These are phyloP conservation scores for Cenchrus fungigraminus DNA, from an alignment of 176 grass and related monocot genomes.

Conservation along the genomic window DNA sequence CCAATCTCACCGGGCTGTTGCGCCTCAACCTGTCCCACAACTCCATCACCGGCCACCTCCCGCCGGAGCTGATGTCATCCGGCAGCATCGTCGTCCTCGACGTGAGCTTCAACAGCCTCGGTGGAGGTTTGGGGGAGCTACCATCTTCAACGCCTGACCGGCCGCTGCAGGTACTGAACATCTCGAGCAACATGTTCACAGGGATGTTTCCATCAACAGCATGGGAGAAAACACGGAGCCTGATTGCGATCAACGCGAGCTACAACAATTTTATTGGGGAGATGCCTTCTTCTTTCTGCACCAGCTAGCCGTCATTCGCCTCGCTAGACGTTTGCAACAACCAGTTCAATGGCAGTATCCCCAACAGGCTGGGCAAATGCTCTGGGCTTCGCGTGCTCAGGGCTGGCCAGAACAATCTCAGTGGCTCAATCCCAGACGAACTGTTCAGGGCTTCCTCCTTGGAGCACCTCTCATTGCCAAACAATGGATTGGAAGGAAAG, in stretches of 20 bases:
- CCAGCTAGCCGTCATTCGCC: neutral
- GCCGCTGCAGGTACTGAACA: slow-evolving; percentile 56
- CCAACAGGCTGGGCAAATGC: slow-evolving; percentile 38
- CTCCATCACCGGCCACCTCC: slow-evolving; percentile 25
- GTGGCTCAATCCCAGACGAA: slow-evolving; percentile 28
- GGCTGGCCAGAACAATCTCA: slow-evolving; percentile 41
- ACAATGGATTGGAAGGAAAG: slow-evolving; percentile 27
- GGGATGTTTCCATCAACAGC: slow-evolving; percentile 29
- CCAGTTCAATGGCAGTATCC: slow-evolving; percentile 40
- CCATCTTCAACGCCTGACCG: neutral
- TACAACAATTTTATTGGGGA: slow-evolving; percentile 47
- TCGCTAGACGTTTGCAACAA: slow-evolving; percentile 56
- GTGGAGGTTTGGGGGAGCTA: neutral
- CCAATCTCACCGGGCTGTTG: slow-evolving; percentile 45
- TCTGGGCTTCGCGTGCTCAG: slow-evolving; percentile 17
- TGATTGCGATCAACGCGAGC: slow-evolving; percentile 43
- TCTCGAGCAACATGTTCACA: slow-evolving; percentile 50
- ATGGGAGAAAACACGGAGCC: slow-evolving; percentile 37
- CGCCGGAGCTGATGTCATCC: slow-evolving; percentile 23
- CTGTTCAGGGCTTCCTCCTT: slow-evolving; percentile 25
- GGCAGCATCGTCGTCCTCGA: slow-evolving; percentile 41
- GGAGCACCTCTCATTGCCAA: slow-evolving; percentile 40
- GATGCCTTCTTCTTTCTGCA: slow-evolving; percentile 31
- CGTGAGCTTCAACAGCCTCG: slow-evolving; percentile 55
- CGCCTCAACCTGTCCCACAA: slow-evolving; percentile 54